Base-by-base conservation (phyloP, 2,329 filamentous ascomycete species). In the Aspergillus spinulosporus region DNA sequence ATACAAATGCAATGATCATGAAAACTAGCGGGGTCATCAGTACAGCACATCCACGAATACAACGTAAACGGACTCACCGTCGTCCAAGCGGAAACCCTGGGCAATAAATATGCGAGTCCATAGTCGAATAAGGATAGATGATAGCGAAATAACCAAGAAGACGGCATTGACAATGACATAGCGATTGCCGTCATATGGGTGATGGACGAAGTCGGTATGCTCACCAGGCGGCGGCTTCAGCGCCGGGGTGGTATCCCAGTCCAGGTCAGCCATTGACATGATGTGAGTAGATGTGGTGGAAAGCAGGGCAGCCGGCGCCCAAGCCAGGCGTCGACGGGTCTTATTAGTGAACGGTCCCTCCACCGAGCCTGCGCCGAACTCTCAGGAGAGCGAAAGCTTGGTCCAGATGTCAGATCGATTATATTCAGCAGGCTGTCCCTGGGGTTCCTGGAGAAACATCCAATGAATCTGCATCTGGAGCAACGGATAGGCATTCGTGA, bases 111-210 rank as follows among this genome's bases (percentile, higher is more conserved):
- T 14, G 12, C 68, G 59, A 7, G 66, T 69, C 67, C 66, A 68
- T 42, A 59, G 60, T 15, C 68, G 56, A 7, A 69, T 47, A 4
- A 31, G 37, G 11, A 69, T 34, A 4, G 63, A 54, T 14, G 64
- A 15, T 0, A 64, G 42, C 4, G 67, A 64, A 11, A 70, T 39
- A 1, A 64, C 59, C 12, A 69, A 47, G 52, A 70, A 70, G 9
- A 70, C 42, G 32, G 60, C 66, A 49, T 68, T 69, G 0, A 69
- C 62, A 5, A 66, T 63, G 11, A 69, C n/a, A 42, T 65, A 66
- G 32, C 61, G 65, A 3, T 52, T 57, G 6, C 62, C 64, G n/a
- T 46, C 46, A 43, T 59, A 64, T n/a, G 47, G 49, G 3, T 67
- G 68, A 47, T 70, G 54, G n/a, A 66, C 54, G 32, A 69, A 69